Evolutionary conservation across 169 alveolate genomes (phyloP), one percentile per base, ranked within the genome.

Genomic region (Theileria parva): DNA sequence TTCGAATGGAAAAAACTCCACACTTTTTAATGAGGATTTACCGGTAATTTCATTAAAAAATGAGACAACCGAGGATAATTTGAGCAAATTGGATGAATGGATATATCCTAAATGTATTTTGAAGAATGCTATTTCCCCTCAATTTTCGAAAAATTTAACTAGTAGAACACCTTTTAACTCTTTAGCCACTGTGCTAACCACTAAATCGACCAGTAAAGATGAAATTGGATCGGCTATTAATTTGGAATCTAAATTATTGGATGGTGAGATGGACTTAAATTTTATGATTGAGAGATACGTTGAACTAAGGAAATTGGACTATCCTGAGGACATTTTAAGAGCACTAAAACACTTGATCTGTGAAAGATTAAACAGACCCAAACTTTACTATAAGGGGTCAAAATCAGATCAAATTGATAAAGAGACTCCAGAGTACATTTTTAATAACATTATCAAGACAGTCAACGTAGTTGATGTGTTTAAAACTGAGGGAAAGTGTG

Each of bases 341-440:
- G 68, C 89, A 15, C 78, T 83, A 57, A 83, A 83, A 69, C 89
- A 83, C 68, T 63, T 77, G 32, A 83, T 83, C 19, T 83, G 89
- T 50, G 3, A 2, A 0, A 27, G 68, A 6, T 67, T 75, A 39
- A 53, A 68, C 55, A 83, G 77, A 70, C 79, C 67, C 34, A 61
- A 73, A 68, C 74, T 83, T 7, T 83, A 83, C 70, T 37, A 73
- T 28, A 68, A 51, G 23, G 44, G 80, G 19, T 13, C 23, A 25
- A 74, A 70, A 9, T 50, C 11, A 12, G 39, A 15, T 8, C 13
- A 19, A 21, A 5, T 37, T 23, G 74, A 44, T 1, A 32, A 21
- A 17, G 78, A 59, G 1, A 21, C 53, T 25, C 59, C 13, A 32
- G 75, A 67, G 19, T n/a, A 9, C 17, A 15, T 72, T 30, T 57